A percentile compares a stretch with the other conserved stretches of the same genome.
Conservation (phyloP, 306 rosid genomes). For the Cotoneaster glaucophyllus region DNA sequence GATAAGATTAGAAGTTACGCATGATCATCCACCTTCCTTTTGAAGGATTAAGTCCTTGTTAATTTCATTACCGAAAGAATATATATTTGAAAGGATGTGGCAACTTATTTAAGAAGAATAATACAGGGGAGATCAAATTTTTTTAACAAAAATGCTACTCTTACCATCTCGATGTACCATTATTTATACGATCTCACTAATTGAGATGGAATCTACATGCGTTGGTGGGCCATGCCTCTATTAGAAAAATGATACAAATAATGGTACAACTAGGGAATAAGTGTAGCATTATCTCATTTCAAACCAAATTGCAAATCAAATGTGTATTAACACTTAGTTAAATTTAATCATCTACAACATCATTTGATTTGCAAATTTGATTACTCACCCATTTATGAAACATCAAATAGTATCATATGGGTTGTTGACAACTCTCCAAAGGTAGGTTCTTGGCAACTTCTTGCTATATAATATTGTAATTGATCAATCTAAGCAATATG, state of each 20-base stretch:
- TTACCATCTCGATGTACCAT: too few species aligned
- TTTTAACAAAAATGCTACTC: too few species aligned
- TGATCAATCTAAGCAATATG: not conserved
- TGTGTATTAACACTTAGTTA: too few species aligned
- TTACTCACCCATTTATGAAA: not conserved
- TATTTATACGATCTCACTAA: too few species aligned
- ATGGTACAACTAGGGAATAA: too few species aligned
- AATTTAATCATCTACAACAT: too few species aligned
- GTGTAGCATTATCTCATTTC: too few species aligned
- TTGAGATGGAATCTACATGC: too few species aligned
- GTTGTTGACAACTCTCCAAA: not conserved
- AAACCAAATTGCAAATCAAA: too few species aligned
- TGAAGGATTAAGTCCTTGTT: not conserved
- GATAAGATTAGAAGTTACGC: not conserved
- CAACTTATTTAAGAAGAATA: not conserved
- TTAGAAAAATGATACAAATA: too few species aligned
- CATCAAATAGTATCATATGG: not conserved
- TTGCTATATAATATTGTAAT: not conserved
- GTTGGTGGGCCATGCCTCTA: accelerated
- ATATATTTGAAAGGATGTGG: not conserved
- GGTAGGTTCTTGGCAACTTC: not conserved
- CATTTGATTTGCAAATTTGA: too few species aligned
- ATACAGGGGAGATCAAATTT: not conserved
- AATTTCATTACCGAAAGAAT: not conserved
- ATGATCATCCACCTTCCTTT: not conserved